phyloP scores from a whole-genome alignment of 2,329 filamentous ascomycete species.

The Cercospora canescens region DNA sequence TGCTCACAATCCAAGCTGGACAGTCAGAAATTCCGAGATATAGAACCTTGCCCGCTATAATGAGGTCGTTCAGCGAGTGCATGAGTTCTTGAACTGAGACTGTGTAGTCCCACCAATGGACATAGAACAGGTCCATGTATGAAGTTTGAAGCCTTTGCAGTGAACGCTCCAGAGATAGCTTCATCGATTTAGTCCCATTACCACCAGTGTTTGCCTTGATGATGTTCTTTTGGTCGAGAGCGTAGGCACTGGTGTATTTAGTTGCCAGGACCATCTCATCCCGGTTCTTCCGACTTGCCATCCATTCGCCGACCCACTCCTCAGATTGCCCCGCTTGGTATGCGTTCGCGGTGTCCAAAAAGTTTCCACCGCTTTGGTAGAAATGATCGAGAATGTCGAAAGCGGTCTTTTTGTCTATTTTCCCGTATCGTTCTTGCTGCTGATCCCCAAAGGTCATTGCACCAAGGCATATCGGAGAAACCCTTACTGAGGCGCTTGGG shows the following conservation, averaged over 20 bases:
- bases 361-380: slow-evolving; percentile 38
- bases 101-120: neutral
- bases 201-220: neutral
- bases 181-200: neutral
- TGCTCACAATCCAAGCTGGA: slow-evolving; percentile 45
- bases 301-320: slow-evolving; percentile 48
- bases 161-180: neutral
- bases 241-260: slow-evolving; percentile 36
- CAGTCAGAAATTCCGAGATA: slow-evolving; percentile 49
- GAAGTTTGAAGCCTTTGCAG: neutral
- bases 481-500: slow-evolving; percentile 51
- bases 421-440: slow-evolving; percentile 63
- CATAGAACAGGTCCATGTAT: neutral
- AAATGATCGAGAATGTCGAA: slow-evolving; percentile 55
- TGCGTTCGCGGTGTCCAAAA: slow-evolving; percentile 36
- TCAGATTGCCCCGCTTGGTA: slow-evolving; percentile 46
- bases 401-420: slow-evolving; percentile 62
- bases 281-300: slow-evolving; percentile 39
- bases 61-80: slow-evolving; percentile 44
- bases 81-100: slow-evolving; percentile 39
- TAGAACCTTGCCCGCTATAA: slow-evolving; percentile 44
- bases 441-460: slow-evolving; percentile 63
- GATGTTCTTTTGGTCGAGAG: neutral
- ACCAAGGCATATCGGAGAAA: slow-evolving; percentile 53
- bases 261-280: slow-evolving; percentile 43